phyloP scores from a whole-genome alignment of 164 flowering plant species.

The Chimonanthus salicifolius region DNA sequence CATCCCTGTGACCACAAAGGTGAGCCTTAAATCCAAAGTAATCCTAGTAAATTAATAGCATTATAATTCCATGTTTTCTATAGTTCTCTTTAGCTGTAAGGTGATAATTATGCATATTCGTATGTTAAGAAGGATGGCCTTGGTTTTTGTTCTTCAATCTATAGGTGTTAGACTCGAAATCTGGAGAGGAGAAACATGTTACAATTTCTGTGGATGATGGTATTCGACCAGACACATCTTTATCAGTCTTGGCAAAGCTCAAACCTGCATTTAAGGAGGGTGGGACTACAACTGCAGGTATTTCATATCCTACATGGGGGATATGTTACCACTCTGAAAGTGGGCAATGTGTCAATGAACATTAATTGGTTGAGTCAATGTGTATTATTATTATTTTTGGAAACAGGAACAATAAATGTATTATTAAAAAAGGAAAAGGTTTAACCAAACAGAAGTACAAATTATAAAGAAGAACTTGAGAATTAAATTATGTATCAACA shows the following conservation, averaged over 20 bases:
- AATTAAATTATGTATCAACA: too few relatives aligned
- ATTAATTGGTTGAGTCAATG: background rate
- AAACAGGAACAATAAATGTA: too few relatives aligned
- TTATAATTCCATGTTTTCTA: background rate
- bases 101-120: background rate
- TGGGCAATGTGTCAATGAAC: background rate
- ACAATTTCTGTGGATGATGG: slow-evolving; percentile 89
- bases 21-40: slow-evolving; percentile 7
- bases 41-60: background rate
- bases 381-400: too few relatives aligned
- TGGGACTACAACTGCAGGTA: slow-evolving; percentile 98
- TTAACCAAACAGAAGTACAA: too few relatives aligned
- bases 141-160: background rate
- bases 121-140: background rate
- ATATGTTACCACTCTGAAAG: too few relatives aligned
- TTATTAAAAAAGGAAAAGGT: too few relatives aligned
- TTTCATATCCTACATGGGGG: background rate
- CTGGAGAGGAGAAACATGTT: slow-evolving; percentile 76
- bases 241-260: slow-evolving; percentile 64
- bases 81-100: background rate
- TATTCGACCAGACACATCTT: slow-evolving; percentile 56
- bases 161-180: slow-evolving; percentile 88
- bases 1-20: slow-evolving; percentile 86
- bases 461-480: too few relatives aligned
- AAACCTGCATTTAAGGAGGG: slow-evolving; percentile 83